Evolutionary conservation across 2,329 filamentous ascomycete species (phyloP), one percentile per base, ranked within the genome.

Genomic region (Fusarium nurragi): DNA sequence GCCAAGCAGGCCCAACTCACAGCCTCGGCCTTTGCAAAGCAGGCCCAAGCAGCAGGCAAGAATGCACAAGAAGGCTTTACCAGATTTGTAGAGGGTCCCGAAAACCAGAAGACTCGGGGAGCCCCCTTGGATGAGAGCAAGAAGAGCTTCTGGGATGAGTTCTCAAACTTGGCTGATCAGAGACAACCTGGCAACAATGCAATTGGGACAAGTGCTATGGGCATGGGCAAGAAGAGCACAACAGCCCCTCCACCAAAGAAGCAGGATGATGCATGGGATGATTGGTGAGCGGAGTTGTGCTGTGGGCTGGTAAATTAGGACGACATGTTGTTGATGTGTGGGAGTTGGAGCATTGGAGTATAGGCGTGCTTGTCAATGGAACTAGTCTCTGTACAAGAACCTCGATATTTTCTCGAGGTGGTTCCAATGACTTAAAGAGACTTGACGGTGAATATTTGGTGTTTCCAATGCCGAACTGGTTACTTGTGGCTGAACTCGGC

Each of bases 141-240:
- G 77, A 90, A 90, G 75, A 90, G 91, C 68, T 97, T 97, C 78
- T 97, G 94, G 94, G 94, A 97, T 75, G 90, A 90, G 69, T 97
- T 98, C 77, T 90, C 93, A 0, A 87, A 85, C 25, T 77, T 90
- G 23, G 90, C 88, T 1, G 85, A 90, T 78, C 81, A 86, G 71
- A 77, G 79, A 57, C 77, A 79, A 65, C 74, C 74, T 13, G 75
- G 73, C 39, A 77, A 78, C 55, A 85, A 79, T 69, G 79, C 85
- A 4, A 85, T 88, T 60, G 86, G 86, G 28, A 88, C 86, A 19
- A 81, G 83, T 56, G 85, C 85, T 19, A 87, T 88, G 84, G 83
- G 83, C 30, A 86, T 84, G 77, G 81, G 84, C 4, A 78, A 76
- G 36, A 77, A 75, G 30, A 76, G 68, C n/a, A 58, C 67, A 9